A percentile compares a stretch with the other conserved stretches of the same genome.
phyloP scores from a whole-genome alignment of 768 basidiomycete genomes.

The Leccinellum luteum region DNA sequence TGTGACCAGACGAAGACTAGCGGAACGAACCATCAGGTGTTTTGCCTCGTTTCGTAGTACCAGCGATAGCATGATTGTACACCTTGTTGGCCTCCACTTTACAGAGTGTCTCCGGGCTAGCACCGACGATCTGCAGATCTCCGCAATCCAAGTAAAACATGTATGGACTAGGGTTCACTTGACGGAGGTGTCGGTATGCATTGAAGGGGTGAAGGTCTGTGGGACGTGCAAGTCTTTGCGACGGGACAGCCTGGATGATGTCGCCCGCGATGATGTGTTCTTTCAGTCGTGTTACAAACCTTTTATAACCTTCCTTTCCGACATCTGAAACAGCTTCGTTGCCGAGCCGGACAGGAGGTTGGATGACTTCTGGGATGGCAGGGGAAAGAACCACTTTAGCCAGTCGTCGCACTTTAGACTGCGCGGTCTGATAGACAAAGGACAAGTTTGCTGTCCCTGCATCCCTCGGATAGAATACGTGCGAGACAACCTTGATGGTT shows the following conservation, averaged over 20 bases:
- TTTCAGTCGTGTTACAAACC: conserved; percentile 88
- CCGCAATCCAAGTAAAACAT: conserved; percentile 98
- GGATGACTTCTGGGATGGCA: conserved; percentile 61
- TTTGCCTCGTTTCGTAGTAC: conserved; percentile 86
- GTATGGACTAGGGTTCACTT: conserved; percentile 97
- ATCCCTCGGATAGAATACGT: conserved; percentile 82
- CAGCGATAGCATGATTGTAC: conserved; percentile 97
- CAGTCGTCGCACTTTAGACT: conserved; percentile 76
- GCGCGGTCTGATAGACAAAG: conserved; percentile 87
- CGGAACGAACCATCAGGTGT: conserved; percentile 69
- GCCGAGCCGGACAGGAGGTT: conserved; percentile 62
- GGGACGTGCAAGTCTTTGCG: conserved; percentile 82
- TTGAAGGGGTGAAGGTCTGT: conserved; percentile 96
- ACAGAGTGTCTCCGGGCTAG: conserved; percentile 96
- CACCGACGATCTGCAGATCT: conserved; percentile 93
- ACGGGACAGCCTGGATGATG: conserved; percentile 98
- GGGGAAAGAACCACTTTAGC: conserved; percentile 61
- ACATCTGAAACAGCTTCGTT: conserved; percentile 81
- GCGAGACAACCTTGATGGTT: conserved; percentile 92
- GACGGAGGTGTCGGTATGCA: conserved; percentile 88
- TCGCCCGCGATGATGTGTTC: conserved; percentile 94
- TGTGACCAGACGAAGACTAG: conserved; percentile 1
- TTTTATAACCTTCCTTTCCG: conserved; percentile 88
- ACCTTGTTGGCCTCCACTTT: conserved; percentile 92
- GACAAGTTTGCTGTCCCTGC: conserved; percentile 64